phyloP scores from a whole-genome alignment of 345 rosid species.

The Laguncularia racemosa region DNA sequence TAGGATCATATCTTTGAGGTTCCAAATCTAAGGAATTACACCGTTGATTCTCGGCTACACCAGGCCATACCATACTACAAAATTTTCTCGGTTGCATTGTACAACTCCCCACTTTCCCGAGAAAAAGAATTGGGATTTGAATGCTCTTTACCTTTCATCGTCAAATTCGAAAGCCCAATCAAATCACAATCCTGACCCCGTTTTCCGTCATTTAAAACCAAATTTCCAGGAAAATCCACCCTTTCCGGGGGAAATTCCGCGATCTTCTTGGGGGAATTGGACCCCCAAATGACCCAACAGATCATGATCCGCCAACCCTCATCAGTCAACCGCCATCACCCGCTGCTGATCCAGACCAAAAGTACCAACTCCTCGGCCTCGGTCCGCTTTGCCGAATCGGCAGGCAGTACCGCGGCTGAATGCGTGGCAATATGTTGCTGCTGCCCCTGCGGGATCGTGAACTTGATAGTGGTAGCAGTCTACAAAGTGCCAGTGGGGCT shows the following conservation, averaged over 20 bases:
- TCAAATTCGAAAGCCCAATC: too few species aligned
- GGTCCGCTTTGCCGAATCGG: slow-evolving; percentile 24
- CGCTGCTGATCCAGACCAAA: slow-evolving; percentile 2
- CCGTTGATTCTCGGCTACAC: too few species aligned
- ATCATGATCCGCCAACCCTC: slow-evolving; percentile 5
- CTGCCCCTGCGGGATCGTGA: slow-evolving; percentile 33
- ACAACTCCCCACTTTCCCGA: too few species aligned
- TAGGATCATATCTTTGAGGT: too few species aligned
- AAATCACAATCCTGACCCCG: background rate
- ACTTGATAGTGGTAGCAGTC: slow-evolving; percentile 21
- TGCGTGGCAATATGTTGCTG: slow-evolving; percentile 41
- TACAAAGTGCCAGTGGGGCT: slow-evolving; percentile 36
- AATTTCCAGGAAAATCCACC: background rate
- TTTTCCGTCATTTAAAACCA: background rate
- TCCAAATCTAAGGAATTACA: too few species aligned
- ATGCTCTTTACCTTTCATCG: too few species aligned
- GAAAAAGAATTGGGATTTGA: too few species aligned
- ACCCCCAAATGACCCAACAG: slow-evolving; percentile 11
- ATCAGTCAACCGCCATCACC: slow-evolving; percentile 10
- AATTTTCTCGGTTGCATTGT: too few species aligned
- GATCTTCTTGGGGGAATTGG: background rate
- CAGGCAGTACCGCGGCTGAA: slow-evolving; percentile 40
- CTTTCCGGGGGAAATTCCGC: background rate
- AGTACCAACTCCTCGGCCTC: background rate
- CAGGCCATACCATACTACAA: too few species aligned